Evolutionary conservation across 164 flowering plant genomes (phyloP), one percentile per base, ranked within the genome.

Genomic region (Macadamia integrifolia): DNA sequence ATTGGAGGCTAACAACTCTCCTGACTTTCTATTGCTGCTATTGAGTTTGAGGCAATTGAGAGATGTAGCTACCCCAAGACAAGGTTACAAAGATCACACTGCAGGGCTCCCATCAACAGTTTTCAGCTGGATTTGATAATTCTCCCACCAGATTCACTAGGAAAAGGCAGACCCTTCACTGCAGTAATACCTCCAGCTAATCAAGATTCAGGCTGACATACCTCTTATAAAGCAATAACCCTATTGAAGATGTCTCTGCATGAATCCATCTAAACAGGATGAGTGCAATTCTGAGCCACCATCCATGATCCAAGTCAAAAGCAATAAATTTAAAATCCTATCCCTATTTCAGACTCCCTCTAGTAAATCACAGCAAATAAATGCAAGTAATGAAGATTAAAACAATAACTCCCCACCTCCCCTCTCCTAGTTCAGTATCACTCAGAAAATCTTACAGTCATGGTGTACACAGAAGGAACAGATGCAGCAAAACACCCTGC

Each of bases 291-390:
- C 32, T 12, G 8, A 60, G 17, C 35, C 18, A 4, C 23, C 15
- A 18, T 12, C 29, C 53, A 23, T 42, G 18, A 10, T 48, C 18
- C 46, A 28, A 61, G 52, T 15, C 12, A 52, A 35, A 68, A 55
- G n/a, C 60, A 71, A 59, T 52, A 71, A 65, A 32, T 11, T 9
- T 46, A 70, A 60, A 68, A 71, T 60, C 60, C 61, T 59, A 30
- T 6, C 59, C 74, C 65, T 59, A 66, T 6, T 35, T 60, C 65
- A 50, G 66, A 9, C 66, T 53, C 57, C 57, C 56, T 57, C 60
- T 40, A 31, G 57, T 61, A 61, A 70, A 66, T 49, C 55, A 63
- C 29, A 55, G 40, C 43, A 67, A 64, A 29, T 49, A 56, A 58
- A n/a, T 14, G 48, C 57, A 30, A 14, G 40, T 5, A 35, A 35